Percentiles rank a stretch among this genome's conserved stretches.
Conservation (phyloP, 257 asterid species). For the Primulina huaijiensis region DNA sequence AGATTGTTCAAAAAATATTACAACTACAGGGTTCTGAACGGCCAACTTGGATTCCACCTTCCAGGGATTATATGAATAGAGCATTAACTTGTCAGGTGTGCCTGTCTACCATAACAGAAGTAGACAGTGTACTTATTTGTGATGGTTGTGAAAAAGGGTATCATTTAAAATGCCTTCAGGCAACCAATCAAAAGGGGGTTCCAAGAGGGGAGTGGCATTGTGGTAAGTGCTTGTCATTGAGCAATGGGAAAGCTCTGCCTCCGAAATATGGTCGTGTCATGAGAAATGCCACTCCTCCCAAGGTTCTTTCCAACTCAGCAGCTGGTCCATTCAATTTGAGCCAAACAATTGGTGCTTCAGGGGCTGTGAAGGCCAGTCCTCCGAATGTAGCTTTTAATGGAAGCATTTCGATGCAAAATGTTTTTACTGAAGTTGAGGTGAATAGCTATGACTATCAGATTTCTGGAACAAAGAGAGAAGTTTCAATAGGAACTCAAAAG, state of each 20-base stretch:
- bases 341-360: constrained; percentile 41
- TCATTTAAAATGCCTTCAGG: constrained; percentile 89
- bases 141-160: constrained; percentile 96
- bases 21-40: constrained; percentile 53
- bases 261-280: constrained; percentile 97
- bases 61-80: constrained; percentile 89
- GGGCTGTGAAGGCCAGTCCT: constrained; percentile 41
- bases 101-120: constrained; percentile 47
- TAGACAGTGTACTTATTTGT: constrained; percentile 75
- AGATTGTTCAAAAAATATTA: constrained; percentile 69
- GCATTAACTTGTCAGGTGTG: constrained; percentile 77
- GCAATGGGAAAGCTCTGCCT: constrained; percentile 89
- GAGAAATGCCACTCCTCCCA: constrained; percentile 62
- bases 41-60: constrained; percentile 78
- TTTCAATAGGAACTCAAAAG: constrained; percentile 37
- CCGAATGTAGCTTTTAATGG: constrained; percentile 45
- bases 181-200: constrained; percentile 52
- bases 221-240: constrained; percentile 72
- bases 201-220: constrained; percentile 97
- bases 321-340: constrained; percentile 40
- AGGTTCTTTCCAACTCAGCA: constrained; percentile 41
- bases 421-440: constrained; percentile 32
- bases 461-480: constrained; percentile 39
- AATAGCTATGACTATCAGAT: constrained; percentile 34
- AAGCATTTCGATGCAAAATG: constrained; percentile 35